Percentiles rank a stretch among this genome's conserved stretches.
Conservation (phyloP, 345 rosid species). For the Adansonia digitata region DNA sequence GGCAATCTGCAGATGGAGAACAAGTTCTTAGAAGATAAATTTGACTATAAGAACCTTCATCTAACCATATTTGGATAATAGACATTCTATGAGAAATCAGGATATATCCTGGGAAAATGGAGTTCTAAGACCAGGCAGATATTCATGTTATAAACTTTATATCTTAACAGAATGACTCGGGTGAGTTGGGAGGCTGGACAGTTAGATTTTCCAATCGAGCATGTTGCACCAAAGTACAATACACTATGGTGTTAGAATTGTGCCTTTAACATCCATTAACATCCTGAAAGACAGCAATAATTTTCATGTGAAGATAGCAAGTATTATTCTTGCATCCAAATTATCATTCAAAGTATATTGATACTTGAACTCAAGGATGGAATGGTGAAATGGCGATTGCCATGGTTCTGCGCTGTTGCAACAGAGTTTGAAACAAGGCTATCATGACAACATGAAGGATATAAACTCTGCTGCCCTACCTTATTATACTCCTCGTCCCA, state of each 20-base stretch:
- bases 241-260: background rate
- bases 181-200: background rate
- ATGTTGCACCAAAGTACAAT: background rate
- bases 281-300: background rate
- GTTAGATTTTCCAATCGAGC: background rate
- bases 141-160: background rate
- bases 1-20: background rate
- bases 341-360: background rate
- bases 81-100: background rate
- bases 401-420: background rate
- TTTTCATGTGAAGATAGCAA: background rate
- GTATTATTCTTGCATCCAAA: background rate
- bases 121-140: background rate
- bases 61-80: background rate
- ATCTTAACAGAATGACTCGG: background rate
- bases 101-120: background rate
- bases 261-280: background rate
- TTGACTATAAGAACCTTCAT: constrained; percentile 3
- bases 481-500: background rate
- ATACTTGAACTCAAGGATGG: background rate
- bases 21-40: background rate
- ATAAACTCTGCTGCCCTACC: background rate
- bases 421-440: no score
- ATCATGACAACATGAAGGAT: no score
- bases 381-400: background rate